A percentile compares a stretch with the other conserved stretches of the same genome.
Evolutionary conservation across 441 rosid species (phyloP).

Genomic region (Corymbia calophylla): DNA sequence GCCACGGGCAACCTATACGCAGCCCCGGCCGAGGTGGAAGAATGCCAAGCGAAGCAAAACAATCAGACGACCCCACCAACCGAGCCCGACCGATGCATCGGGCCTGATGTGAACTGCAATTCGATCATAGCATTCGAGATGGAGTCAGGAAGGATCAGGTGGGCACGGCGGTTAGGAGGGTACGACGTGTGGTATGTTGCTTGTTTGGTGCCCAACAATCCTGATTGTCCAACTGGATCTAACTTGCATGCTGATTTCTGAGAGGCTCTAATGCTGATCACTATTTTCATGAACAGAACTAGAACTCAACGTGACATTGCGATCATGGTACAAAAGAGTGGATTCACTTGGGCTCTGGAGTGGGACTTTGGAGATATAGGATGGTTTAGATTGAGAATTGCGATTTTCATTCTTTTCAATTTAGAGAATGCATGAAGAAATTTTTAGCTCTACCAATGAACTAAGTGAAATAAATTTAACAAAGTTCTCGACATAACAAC

Average conservation of each 20-base stretch:
- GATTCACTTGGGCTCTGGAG: conserved; percentile 33
- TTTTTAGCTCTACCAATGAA: neutral
- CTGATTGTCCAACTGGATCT: conserved; percentile 29
- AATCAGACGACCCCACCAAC: conserved; percentile 17
- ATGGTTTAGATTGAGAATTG: conserved; percentile 26
- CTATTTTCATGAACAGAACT: neutral
- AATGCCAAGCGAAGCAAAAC: conserved; percentile 30
- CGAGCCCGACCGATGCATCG: conserved; percentile 24
- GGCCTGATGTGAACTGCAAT: conserved; percentile 16
- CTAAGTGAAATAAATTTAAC: neutral
- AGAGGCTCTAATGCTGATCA: conserved; percentile 29
- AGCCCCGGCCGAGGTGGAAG: conserved; percentile 12
- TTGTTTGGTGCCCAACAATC: conserved; percentile 18
- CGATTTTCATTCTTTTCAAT: neutral
- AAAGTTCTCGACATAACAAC: neutral
- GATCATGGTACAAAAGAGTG: conserved; percentile 33
- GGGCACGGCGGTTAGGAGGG: conserved; percentile 25
- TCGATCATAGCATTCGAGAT: conserved; percentile 2
- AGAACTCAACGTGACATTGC: conserved; percentile 7
- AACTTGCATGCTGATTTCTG: conserved; percentile 31
- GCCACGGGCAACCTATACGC: conserved; percentile 38
- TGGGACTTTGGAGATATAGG: conserved; percentile 22
- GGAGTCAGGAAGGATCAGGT: conserved; percentile 7
- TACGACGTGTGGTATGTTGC: conserved; percentile 30
- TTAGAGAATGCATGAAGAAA: no score